Evolutionary conservation across 2,329 filamentous ascomycete genomes (phyloP), one percentile per base, ranked within the genome.

Genomic region (Aaosphaeria pasadenensis): DNA sequence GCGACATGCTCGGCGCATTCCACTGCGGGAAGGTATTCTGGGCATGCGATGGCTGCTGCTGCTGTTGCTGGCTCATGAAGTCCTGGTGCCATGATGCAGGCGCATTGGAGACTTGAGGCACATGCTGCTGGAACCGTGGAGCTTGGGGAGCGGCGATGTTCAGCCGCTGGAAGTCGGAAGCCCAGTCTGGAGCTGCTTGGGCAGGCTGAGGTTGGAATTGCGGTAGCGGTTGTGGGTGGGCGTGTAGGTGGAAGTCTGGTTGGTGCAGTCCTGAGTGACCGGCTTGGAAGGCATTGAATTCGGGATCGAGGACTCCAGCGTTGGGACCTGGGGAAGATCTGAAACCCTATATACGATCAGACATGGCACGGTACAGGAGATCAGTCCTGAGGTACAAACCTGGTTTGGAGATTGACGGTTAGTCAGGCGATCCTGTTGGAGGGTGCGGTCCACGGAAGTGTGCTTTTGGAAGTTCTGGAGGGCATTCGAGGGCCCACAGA

Each of bases 401-500:
- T 85, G 80, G 43, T 75, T 70, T 40, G 79, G 75, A 45, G 78
- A 72, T 46, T 79, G 75, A 50, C 79, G 77, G 7, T 77, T 73
- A 33, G 77, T 70, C 42, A 88, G 61, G 44, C 86, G 84, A 69
- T 91, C 88, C 67, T 89, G 88, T 63, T 91, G 87, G 43, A 87
- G 75, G 7, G 84, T 84, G 46, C 85, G 78, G 64, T 91, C 86
- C 53, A 82, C 78, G 43, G 85, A 78, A 7, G 82, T 74, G 67
- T 90, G 87, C 59, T 86, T 84, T 60, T 86, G 81, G 64, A 91
- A 83, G 62, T 81, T 85, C 69, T 89, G 87, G 45, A 89, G 80
- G 53, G 86, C 80, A 70, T 88, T 90, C 9, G 87, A 88, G 13
- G 87, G 86, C 50, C 88, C 87, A 66, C 88, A 91, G 47, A 88